Conservation (phyloP, 1,284 basidiomycete genomes). For the Sporisorium graminicola region DNA sequence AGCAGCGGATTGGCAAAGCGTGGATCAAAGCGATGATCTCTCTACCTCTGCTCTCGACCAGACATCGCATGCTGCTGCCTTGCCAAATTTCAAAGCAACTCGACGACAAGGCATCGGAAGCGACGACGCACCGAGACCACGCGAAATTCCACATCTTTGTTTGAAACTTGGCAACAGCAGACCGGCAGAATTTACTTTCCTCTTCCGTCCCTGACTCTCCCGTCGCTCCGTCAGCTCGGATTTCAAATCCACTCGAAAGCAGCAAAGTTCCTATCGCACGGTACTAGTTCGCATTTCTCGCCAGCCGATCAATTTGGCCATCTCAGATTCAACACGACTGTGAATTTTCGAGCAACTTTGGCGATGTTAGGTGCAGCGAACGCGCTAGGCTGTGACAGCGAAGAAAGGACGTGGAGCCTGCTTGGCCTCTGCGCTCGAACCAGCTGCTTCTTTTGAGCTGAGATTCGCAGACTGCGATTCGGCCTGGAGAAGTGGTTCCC, state of each 20-base stretch:
- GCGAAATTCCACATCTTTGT: conserved; percentile 26
- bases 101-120: conserved; percentile 11
- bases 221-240: conserved; percentile 14
- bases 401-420: conserved; percentile 44
- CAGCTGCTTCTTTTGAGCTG: conserved; percentile 23
- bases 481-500: neutral
- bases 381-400: conserved; percentile 20
- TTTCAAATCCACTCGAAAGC: conserved; percentile 18
- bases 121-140: conserved; percentile 10
- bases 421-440: conserved; percentile 50
- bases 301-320: conserved; percentile 20
- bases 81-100: no score
- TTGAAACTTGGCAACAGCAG: conserved; percentile 6
- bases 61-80: no score
- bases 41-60: conserved; percentile 18
- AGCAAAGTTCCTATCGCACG: conserved; percentile 23
- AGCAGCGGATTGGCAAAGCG: conserved; percentile 16
- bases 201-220: conserved; percentile 11
- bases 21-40: conserved; percentile 16
- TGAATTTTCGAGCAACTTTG: neutral
- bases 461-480: conserved; percentile 2
- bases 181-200: neutral
- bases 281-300: conserved; percentile 3
- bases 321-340: neutral
- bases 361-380: neutral